Evolutionary conservation across 441 rosid genomes (phyloP).

Genomic region (Corymbia calophylla): DNA sequence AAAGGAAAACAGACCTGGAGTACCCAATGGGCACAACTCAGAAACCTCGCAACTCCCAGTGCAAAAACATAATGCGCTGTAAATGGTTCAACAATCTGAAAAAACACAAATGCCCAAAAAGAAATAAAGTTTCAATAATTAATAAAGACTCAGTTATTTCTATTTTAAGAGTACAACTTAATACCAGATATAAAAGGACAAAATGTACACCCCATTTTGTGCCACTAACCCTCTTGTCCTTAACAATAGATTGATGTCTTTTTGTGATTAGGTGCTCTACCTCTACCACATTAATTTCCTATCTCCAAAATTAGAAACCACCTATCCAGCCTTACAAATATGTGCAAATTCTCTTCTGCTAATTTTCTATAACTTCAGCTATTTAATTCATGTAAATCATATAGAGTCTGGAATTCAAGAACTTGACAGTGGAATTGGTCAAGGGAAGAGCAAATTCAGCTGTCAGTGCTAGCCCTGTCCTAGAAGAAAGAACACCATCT

Average conservation of each 20-base stretch:
- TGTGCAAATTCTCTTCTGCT: background rate
- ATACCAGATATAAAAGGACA: background rate
- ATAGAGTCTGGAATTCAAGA: background rate
- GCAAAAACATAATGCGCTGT: conserved; percentile 68
- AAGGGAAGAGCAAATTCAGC: background rate
- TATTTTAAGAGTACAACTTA: background rate
- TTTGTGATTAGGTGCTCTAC: background rate
- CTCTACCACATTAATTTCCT: background rate
- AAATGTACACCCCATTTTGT: background rate
- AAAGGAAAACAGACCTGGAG: conserved; percentile 37
- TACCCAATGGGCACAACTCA: conserved; percentile 62
- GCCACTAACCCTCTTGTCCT: background rate
- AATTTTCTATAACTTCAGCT: background rate
- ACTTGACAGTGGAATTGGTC: background rate
- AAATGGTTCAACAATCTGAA: conserved; percentile 59
- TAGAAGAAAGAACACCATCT: background rate
- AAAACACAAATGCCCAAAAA: background rate
- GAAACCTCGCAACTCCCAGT: conserved; percentile 58
- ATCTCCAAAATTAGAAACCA: background rate
- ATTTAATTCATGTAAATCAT: background rate
- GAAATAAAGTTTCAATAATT: background rate
- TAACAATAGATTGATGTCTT: background rate
- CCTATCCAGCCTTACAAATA: background rate
- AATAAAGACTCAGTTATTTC: background rate
- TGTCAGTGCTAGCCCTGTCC: background rate